Conservation (phyloP, 495 filamentous ascomycete genomes). For the Choiromyces venosus region DNA sequence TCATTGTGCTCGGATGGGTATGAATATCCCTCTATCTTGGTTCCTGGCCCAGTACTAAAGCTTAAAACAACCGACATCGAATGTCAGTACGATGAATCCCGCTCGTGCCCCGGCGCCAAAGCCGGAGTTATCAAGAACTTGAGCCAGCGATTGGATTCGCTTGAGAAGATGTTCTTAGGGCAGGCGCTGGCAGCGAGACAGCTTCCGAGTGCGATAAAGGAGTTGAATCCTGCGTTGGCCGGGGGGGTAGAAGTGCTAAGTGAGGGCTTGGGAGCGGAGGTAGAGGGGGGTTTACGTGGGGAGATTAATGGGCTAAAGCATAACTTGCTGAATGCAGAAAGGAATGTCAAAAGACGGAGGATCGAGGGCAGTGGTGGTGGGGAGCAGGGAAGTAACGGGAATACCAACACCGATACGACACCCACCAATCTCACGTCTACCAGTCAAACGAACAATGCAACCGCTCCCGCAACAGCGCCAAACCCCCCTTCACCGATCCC, state of each 20-base stretch:
- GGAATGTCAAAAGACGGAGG: neutral
- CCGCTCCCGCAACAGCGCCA: no score
- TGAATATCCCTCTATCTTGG: neutral
- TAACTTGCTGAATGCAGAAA: neutral
- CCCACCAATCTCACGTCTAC: no score
- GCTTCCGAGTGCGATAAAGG: constrained; percentile 14
- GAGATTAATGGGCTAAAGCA: neutral
- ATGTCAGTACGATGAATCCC: constrained; percentile 45
- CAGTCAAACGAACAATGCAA: no score
- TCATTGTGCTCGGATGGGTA: constrained; percentile 43
- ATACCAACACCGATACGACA: no score
- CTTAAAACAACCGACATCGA: constrained; percentile 21
- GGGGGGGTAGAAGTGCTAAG: no score
- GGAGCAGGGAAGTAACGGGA: no score
- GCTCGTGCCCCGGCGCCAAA: constrained; percentile 44
- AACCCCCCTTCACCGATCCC: no score
- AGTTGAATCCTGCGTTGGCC: constrained; percentile 11
- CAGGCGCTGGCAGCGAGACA: constrained; percentile 41
- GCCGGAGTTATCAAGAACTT: constrained; percentile 47
- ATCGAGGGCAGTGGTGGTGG: no score
- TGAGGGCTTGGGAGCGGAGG: no score
- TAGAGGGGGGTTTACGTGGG: neutral
- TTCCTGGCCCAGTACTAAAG: neutral
- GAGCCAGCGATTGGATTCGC: constrained; percentile 43
- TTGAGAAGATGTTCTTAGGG: constrained; percentile 43